Evolutionary conservation across 805 yeast genomes (phyloP).

Genomic region (Saccharomycopsis fibuligera): DNA sequence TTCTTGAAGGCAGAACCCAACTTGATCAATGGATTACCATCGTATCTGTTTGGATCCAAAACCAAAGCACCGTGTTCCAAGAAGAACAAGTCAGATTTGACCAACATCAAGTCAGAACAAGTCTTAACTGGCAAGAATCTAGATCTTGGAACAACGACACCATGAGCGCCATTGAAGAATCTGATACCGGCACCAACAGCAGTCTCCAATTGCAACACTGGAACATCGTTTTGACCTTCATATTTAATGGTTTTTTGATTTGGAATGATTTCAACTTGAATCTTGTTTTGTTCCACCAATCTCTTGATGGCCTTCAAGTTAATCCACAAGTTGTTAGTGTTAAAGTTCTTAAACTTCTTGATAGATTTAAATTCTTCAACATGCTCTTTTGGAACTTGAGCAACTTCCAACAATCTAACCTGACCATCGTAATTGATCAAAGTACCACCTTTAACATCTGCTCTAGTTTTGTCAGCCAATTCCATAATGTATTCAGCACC

Average conservation of each 20-base stretch:
- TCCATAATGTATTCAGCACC: constrained; percentile 96
- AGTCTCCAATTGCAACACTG: constrained; percentile 92
- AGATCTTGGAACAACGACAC: constrained; percentile 97
- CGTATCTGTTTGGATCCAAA: constrained; percentile 79
- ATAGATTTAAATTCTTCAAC: constrained; percentile 97
- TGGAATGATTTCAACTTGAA: constrained; percentile 92
- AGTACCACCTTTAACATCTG: constrained; percentile 99
- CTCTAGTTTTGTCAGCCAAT: constrained; percentile 96
- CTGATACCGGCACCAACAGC: constrained; percentile 99
- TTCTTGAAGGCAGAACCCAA: constrained; percentile 96
- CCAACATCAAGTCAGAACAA: constrained; percentile 87
- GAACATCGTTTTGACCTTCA: constrained; percentile 69
- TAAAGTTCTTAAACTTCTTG: constrained; percentile 96
- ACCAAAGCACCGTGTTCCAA: constrained; percentile 87
- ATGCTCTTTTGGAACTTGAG: constrained; percentile 98
- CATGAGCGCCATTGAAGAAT: constrained; percentile 91
- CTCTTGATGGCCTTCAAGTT: constrained; percentile 91
- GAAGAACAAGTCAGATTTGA: constrained; percentile 88
- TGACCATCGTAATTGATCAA: constrained; percentile 92
- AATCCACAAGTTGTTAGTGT: constrained; percentile 97
- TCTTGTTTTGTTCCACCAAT: constrained; percentile 74
- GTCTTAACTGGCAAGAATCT: constrained; percentile 98
- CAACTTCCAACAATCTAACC: constrained; percentile 91
- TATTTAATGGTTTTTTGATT: constrained; percentile 70
- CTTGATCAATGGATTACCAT: constrained; percentile 89